Evolutionary conservation across 495 filamentous ascomycete species (phyloP).

Genomic region (Cercophora newfieldiana): DNA sequence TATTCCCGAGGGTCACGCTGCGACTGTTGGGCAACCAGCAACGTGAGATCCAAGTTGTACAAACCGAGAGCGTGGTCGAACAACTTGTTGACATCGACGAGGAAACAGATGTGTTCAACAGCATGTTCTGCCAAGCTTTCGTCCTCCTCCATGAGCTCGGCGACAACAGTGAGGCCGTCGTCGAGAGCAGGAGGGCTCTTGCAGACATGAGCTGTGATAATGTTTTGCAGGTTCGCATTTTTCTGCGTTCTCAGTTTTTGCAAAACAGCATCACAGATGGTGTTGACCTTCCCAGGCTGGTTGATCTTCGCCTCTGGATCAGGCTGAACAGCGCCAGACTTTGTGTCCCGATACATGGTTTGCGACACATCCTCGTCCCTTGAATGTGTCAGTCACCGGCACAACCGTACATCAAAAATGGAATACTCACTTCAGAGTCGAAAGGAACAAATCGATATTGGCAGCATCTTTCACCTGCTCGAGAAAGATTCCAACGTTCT

Average conservation of each 20-base stretch:
- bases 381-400: constrained; percentile 11
- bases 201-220: constrained; percentile 92
- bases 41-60: constrained; percentile 85
- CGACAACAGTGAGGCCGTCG: constrained; percentile 76
- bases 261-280: constrained; percentile 84
- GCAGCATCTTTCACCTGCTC: constrained; percentile 83
- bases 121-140: constrained; percentile 74
- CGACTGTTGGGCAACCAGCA: constrained; percentile 91
- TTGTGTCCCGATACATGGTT: constrained; percentile 90
- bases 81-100: constrained; percentile 89
- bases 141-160: constrained; percentile 66
- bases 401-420: not conserved
- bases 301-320: constrained; percentile 7
- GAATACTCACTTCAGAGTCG: constrained; percentile 71
- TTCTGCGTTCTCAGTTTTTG: constrained; percentile 60
- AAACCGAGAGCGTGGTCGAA: constrained; percentile 88
- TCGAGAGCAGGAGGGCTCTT: constrained; percentile 88
- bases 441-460: constrained; percentile 89
- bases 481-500: constrained; percentile 72
- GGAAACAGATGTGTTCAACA: constrained; percentile 94
- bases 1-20: constrained; percentile 97
- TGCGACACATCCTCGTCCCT: constrained; percentile 93
- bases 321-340: constrained; percentile 32
- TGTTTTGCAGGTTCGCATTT: constrained; percentile 78
- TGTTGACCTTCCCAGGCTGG: constrained; percentile 69